Base-by-base conservation (phyloP, 345 rosid species). In the Syzygium grande region DNA sequence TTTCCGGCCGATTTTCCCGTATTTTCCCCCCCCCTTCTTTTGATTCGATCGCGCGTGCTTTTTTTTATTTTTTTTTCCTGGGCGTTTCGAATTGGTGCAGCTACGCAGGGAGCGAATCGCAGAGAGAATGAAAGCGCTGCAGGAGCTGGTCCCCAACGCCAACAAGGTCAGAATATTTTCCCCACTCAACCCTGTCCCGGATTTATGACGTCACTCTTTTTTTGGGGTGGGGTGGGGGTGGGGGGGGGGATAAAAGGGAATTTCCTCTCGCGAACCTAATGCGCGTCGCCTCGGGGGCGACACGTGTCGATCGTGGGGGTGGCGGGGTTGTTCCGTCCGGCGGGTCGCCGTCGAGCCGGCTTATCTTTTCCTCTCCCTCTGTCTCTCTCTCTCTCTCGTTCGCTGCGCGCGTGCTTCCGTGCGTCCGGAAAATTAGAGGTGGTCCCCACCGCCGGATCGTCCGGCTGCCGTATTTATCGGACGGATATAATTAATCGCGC, bases 101-200 rank as follows among this genome's bases (percentile, higher is more conserved):
- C 89, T 96, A 68, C 95, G 99, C 68, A 95, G 99, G 59, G 99
- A 96, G 88, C 93, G 99, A 89, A 98, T 98, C 85, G 99, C 99
- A 80, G 99, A 98, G 90, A 92, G 99, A 89, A 98, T 96, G 99
- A 98, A 94, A 92, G 94, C 99, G 85, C 96, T 98, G 38, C 99
- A 98, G 89, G 99, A 96, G 92, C 92, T 98, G 9, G 99, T 98
- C 84, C 99, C 99, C 34, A 94, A 95, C 89, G 96, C 94, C 91
- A 98, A 96, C 93, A 97, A 96, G 99, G 99, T 97, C 89, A 73
- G 83, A 4, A 73, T 11, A 59, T 59, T 84, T 11, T 11, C 53
- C 30, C 14, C 11, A 1, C 30, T 59, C 27, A 59, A 11, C 11
- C 25, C 10, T 9, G 22, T 41, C 83, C 14, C 12, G 13, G 0